phyloP scores from a whole-genome alignment of 2,329 filamentous ascomycete genomes.

The Albophoma yamanashiensis region DNA sequence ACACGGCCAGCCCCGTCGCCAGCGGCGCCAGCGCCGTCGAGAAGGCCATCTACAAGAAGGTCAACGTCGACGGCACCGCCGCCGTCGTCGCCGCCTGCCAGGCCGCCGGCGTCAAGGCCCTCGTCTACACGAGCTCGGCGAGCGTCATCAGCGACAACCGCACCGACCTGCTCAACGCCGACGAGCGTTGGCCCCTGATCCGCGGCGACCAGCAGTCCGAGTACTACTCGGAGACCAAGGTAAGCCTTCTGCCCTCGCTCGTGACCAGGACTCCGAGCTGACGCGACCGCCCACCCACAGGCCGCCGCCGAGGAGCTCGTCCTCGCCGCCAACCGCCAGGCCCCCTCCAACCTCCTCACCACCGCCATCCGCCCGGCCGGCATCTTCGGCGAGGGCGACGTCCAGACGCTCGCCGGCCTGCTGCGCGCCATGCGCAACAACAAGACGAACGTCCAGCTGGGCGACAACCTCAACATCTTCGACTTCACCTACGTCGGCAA shows the following conservation, averaged over 20 bases:
- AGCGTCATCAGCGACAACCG: constrained; percentile 79
- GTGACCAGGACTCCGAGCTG: too few relatives aligned
- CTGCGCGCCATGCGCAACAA: constrained; percentile 58
- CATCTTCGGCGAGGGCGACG: constrained; percentile 86
- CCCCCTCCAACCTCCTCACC: constrained; percentile 55
- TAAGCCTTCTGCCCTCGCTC: constrained; percentile 17
- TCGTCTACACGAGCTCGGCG: constrained; percentile 86
- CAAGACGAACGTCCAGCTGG: constrained; percentile 71
- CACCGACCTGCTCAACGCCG: constrained; percentile 70
- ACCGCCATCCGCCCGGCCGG: constrained; percentile 73
- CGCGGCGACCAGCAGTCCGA: constrained; percentile 60
- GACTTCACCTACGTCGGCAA: constrained; percentile 57
- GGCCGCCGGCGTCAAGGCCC: constrained; percentile 60
- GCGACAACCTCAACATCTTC: constrained; percentile 53
- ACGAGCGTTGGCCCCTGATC: constrained; percentile 72
- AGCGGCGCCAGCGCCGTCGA: constrained; percentile 41
- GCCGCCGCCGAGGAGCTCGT: constrained; percentile 75
- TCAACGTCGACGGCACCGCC: constrained; percentile 81
- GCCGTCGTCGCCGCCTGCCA: constrained; percentile 66
- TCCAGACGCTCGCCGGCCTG: constrained; percentile 62
- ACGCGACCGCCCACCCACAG: constrained; percentile 22
- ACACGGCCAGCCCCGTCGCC: constrained; percentile 68
- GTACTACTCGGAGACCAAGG: constrained; percentile 90
- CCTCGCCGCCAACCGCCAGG: constrained; percentile 59
- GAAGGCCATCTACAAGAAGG: constrained; percentile 58